Conservation (phyloP, 1,139 yeast species). For the Zygoascus meyerae region DNA sequence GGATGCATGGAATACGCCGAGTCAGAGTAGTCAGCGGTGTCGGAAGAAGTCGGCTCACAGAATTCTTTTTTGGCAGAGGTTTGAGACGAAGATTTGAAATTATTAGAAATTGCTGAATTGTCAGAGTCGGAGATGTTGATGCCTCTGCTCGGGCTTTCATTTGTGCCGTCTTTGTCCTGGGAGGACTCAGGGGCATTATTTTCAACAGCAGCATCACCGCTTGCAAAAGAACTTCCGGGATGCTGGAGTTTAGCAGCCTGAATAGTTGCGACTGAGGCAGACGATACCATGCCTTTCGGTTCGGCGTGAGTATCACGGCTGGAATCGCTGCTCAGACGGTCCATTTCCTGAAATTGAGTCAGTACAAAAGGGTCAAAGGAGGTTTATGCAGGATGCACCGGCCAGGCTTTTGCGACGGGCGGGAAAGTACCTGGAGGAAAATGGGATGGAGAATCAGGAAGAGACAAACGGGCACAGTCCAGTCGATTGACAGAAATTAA, state of each 20-base stretch:
- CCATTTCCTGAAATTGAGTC: slow-evolving; percentile 6
- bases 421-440: too few relatives aligned
- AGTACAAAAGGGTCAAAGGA: too few relatives aligned
- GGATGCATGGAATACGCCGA: not conserved
- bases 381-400: too few relatives aligned
- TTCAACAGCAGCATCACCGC: not conserved
- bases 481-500: not conserved
- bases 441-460: too few relatives aligned
- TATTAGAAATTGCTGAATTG: too few relatives aligned
- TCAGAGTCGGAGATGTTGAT: too few relatives aligned
- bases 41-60: too few relatives aligned
- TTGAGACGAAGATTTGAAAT: too few relatives aligned
- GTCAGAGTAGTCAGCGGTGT: not conserved
- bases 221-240: not conserved
- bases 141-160: too few relatives aligned
- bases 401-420: too few relatives aligned
- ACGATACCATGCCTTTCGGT: not conserved
- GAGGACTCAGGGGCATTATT: not conserved
- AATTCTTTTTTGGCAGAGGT: too few relatives aligned
- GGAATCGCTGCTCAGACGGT: slow-evolving; percentile 7
- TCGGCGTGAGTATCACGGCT: not conserved
- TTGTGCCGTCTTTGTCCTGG: not conserved
- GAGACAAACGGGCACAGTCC: too few relatives aligned
- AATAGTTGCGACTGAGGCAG: slow-evolving; percentile 3
- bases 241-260: not conserved